phyloP scores from a whole-genome alignment of 306 rosid genomes.

The Corylus heterophylla region DNA sequence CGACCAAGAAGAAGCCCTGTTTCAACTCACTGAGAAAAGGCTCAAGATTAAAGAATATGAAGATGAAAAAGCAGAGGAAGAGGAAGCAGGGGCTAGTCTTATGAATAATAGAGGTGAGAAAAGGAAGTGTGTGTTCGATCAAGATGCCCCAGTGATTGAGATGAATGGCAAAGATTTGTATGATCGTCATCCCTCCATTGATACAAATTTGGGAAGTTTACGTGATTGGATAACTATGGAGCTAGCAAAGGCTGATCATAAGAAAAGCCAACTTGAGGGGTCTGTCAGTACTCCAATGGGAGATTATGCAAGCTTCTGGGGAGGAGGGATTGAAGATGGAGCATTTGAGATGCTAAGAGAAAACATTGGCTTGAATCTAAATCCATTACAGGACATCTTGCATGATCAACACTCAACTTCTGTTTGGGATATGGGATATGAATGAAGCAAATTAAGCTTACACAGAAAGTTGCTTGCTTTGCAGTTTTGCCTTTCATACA shows the following conservation, averaged over 20 bases:
- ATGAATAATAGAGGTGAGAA: conserved; percentile 11
- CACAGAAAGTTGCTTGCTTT: not conserved
- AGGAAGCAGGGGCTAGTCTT: conserved; percentile 6
- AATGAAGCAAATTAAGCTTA: conserved; percentile 6
- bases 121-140: conserved; percentile 37
- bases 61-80: not conserved
- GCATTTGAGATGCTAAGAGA: conserved; percentile 27
- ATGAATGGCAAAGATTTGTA: not conserved
- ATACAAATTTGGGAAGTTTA: conserved; percentile 12
- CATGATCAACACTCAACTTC: conserved; percentile 40
- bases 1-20: conserved; percentile 52
- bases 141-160: not conserved
- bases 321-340: conserved; percentile 25
- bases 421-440: conserved; percentile 55
- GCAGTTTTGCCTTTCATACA: not conserved
- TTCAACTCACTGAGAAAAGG: conserved; percentile 22
- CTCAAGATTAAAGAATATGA: conserved; percentile 27
- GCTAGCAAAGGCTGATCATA: conserved; percentile 19
- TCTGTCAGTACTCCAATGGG: conserved; percentile 9
- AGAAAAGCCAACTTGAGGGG: not conserved
- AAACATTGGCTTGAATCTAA: conserved; percentile 22
- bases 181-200: conserved; percentile 2
- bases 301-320: conserved; percentile 37
- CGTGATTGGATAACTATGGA: conserved; percentile 53
- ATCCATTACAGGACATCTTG: conserved; percentile 7